phyloP scores from a whole-genome alignment of 163 green algal genomes.

The Volvox carteri region DNA sequence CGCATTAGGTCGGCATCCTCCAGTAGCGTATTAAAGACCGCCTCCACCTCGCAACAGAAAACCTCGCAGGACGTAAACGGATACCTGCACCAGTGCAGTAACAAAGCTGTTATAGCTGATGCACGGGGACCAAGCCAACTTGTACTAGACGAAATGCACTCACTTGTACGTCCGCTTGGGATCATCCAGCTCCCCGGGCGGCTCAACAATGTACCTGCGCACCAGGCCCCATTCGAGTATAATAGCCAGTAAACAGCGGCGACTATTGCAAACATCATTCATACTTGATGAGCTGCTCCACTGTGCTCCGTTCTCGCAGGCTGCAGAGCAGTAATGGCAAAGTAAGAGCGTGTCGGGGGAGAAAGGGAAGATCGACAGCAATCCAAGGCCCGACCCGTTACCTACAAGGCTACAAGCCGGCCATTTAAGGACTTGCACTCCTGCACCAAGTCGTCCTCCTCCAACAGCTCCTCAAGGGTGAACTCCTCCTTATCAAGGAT shows the following conservation, averaged over 20 bases:
- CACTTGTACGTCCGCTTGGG: conserved; percentile 77
- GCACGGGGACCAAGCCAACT: neutral
- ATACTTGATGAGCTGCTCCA: conserved; percentile 88
- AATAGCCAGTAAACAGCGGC: neutral
- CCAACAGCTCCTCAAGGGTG: conserved; percentile 96
- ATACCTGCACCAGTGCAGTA: conserved; percentile 82
- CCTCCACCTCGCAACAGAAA: conserved; percentile 98
- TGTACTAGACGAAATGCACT: conserved; percentile 23
- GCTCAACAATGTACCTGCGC: conserved; percentile 85
- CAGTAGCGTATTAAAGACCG: conserved; percentile 93
- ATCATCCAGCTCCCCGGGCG: conserved; percentile 76
- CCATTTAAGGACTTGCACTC: conserved; percentile 97
- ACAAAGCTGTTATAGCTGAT: neutral
- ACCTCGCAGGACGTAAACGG: conserved; percentile 97
- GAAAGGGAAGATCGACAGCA: conserved; percentile 45
- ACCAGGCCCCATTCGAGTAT: neutral
- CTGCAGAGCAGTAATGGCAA: conserved; percentile 43
- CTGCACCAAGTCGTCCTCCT: conserved; percentile 99
- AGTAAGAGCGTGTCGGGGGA: neutral
- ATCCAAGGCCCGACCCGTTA: neutral
- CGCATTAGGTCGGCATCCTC: conserved; percentile 88
- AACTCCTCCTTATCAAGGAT: conserved; percentile 96
- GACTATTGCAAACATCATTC: neutral
- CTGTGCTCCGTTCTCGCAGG: conserved; percentile 81
- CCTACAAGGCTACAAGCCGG: conserved; percentile 91